Conservation (phyloP, 345 rosid species). For the Ceriops tagal region DNA sequence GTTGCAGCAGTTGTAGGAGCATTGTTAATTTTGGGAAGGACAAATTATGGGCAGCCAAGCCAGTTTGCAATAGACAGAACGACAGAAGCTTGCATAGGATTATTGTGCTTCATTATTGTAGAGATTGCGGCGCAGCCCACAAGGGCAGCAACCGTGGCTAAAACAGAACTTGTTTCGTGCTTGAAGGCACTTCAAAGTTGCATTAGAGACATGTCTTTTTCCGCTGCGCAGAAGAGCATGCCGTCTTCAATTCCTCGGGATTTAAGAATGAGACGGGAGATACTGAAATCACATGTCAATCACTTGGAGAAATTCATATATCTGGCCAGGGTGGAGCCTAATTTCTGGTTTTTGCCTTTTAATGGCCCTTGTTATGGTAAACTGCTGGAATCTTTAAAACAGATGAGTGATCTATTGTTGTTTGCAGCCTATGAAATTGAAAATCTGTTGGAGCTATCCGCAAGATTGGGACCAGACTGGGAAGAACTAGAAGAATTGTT, state of each 20-base stretch:
- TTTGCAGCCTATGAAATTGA: constrained; percentile 33
- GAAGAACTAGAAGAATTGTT: constrained; percentile 27
- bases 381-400: constrained; percentile 40
- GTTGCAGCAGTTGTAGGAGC: constrained; percentile 60
- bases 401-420: constrained; percentile 40
- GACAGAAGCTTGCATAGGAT: constrained; percentile 54
- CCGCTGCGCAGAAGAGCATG: constrained; percentile 23
- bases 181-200: constrained; percentile 28
- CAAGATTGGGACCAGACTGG: constrained; percentile 28
- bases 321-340: constrained; percentile 58
- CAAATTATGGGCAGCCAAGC: constrained; percentile 44
- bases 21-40: constrained; percentile 59
- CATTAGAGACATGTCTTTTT: constrained; percentile 26
- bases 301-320: constrained; percentile 32
- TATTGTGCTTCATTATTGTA: constrained; percentile 45
- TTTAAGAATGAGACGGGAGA: constrained; percentile 33
- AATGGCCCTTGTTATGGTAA: constrained; percentile 34
- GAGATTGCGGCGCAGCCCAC: constrained; percentile 48
- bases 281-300: constrained; percentile 30
- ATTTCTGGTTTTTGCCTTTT: constrained; percentile 50
- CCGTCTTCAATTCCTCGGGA: constrained; percentile 19
- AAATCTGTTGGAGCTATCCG: constrained; percentile 32
- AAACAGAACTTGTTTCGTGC: constrained; percentile 37
- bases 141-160: constrained; percentile 59
- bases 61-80: constrained; percentile 57